Base-by-base conservation (phyloP, 768 basidiomycete species). In the Trametes sanguinea region DNA sequence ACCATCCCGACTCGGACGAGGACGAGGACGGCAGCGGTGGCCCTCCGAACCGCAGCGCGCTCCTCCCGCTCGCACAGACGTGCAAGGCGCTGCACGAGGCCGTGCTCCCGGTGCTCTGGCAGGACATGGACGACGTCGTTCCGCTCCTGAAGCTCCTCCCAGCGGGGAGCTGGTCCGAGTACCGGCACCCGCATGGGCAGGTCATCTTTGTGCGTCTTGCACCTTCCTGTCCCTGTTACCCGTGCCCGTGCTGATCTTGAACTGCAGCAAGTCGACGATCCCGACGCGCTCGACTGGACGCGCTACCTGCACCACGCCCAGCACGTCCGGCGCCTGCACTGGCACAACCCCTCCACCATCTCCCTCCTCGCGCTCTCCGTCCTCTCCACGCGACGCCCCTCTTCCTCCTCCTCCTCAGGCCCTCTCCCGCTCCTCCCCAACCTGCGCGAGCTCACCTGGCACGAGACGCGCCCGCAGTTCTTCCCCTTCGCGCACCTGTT, bases 141-240 rank as follows among this genome's bases (percentile, higher is more conserved):
- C 57, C 57, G 2, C 50, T 59, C 10, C 17, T 59, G 13, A 47
- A 47, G 16, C 60, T 61, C 4, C n/a, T 61, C 27, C 60, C 54
- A 4, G 3, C 2, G 5, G 17, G 37, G 13, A 55, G 46, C n/a
- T 55, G 60, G 60, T 30, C 45, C 6, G 51, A 60, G 35, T 11
- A 33, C 14, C 17, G 16, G 14, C 6, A 47, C 13, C 5, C 7
- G 9, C 11, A 30, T 4, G 54, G 40, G 1, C 22, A 35, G 1
- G 32, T 10, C 6, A 22, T 43, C 39, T 17, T 61, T 6, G 60
- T 61, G 29, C 14, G 60, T 55, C n/a, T 44, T 1, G 2, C 16
- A 22, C 22, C 22, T 1, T 22, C 22, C 22, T 22, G 22, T 22
- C 22, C 22, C 22, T 22, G 22, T 22, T 22, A 22, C 22, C 22